These are phyloP conservation scores for Akanthomyces uredinophilus DNA, from an alignment of 2,329 filamentous ascomycete species.

Conservation along the genomic window DNA sequence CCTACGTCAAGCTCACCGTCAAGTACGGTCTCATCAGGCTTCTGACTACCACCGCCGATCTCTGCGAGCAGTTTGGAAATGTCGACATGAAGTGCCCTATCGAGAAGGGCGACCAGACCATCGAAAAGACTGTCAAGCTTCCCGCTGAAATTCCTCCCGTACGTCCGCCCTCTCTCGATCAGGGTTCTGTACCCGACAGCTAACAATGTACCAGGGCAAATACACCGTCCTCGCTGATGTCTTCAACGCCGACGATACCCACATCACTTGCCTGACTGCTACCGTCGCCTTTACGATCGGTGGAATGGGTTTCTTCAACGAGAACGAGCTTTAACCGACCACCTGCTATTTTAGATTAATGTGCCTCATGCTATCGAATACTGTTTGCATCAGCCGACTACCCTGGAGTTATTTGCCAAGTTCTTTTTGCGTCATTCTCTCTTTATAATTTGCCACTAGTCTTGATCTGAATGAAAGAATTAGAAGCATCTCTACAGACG, in stretches of 20 bases:
- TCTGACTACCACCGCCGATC: slow-evolving; percentile 71
- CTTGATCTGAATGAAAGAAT: not conserved
- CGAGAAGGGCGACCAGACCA: slow-evolving; percentile 65
- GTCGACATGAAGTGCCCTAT: slow-evolving; percentile 88
- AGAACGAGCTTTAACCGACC: slow-evolving; percentile 33
- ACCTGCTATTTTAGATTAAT: slow-evolving; percentile 7
- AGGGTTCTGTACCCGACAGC: slow-evolving; percentile 3
- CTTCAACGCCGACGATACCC: slow-evolving; percentile 63
- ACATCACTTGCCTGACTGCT: slow-evolving; percentile 83
- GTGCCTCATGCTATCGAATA: slow-evolving; percentile 10
- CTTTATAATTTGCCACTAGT: slow-evolving; percentile 15
- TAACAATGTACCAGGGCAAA: slow-evolving; percentile 58
- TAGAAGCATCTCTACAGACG: not conserved
- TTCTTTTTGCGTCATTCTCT: slow-evolving; percentile 15
- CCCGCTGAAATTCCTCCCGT: slow-evolving; percentile 86
- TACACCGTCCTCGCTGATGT: slow-evolving; percentile 89
- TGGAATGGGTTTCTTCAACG: slow-evolving; percentile 30
- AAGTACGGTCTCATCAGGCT: slow-evolving; percentile 93
- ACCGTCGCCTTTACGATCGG: slow-evolving; percentile 55
- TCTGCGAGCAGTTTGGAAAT: slow-evolving; percentile 85
- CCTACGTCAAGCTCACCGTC: slow-evolving; percentile 76
- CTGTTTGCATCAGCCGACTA: not conserved
- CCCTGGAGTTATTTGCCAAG: not conserved
- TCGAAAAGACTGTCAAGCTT: slow-evolving; percentile 79
- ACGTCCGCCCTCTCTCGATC: slow-evolving; percentile 35